Base-by-base conservation (phyloP, 2,329 filamentous ascomycete genomes). In the Xylariales sp. region DNA sequence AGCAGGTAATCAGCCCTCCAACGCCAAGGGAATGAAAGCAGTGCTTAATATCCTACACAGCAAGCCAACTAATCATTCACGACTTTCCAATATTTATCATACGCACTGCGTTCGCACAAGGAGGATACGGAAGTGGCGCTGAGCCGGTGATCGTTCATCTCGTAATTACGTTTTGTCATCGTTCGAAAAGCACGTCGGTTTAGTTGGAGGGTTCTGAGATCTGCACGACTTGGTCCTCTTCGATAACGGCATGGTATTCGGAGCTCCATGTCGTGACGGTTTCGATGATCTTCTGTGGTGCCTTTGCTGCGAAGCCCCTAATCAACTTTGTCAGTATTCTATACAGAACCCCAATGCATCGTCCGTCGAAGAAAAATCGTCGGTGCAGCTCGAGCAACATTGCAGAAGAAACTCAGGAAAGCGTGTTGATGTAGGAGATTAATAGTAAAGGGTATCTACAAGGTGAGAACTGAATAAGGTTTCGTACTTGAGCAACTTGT, bases 301-400 rank as follows among this genome's bases (percentile, higher is more conserved):
- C 90, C 70, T 91, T 89, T 59, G 91, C 91, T 39, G 93, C 88
- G 78, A 97, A 96, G 54, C 91, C 93, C 82, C 92, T 96, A 34
- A 50, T 81, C 71, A 82, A 75, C 61, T 73, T 16, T 28, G 54
- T 72, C 56, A 72, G 73, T 69, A 64, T 36, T 68, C n/a, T 50
- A 32, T 62, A 18, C 16, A 23, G 39, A 50, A 14, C n/a, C 48
- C 48, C 41, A 18, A 45, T 30, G n/a, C 45, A 59, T 28, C 36
- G 14, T 62, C 23, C 12, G 54, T 45, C 9, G 3, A 46, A 49
- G 12, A n/a, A 3, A 39, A n/a, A n/a, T 50, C 36, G 5, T 39
- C 49, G 14, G 23, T 5, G 28, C 5, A 23, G 14, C 18, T 49
- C 9, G 10, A 32, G 23, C 8, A 41, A 30, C n/a, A 46, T 23